Conservation (phyloP, 2,329 filamentous ascomycete genomes). For the Botryosphaeria dothidea region DNA sequence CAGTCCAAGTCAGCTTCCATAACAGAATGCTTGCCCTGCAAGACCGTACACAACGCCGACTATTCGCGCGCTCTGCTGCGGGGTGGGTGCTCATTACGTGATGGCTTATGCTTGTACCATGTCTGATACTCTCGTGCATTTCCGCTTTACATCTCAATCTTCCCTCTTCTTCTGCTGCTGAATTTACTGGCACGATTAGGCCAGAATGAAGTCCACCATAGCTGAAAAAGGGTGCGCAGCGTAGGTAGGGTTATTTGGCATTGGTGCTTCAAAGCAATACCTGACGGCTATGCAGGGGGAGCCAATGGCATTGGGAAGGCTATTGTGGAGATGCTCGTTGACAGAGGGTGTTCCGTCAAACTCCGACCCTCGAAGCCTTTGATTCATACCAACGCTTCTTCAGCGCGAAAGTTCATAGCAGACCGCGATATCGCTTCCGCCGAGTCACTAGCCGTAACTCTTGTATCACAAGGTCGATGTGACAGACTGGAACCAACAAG, state of each 20-base stretch:
- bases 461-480: constrained; percentile 34
- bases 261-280: too few species aligned
- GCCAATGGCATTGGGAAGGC: constrained; percentile 36
- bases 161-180: too few species aligned
- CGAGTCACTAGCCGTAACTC: constrained; percentile 25
- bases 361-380: not conserved
- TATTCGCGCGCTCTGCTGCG: not conserved
- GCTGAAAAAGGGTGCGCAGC: not conserved
- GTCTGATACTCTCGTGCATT: not conserved
- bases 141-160: not conserved
- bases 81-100: not conserved
- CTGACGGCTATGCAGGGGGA: not conserved
- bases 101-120: not conserved
- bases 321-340: constrained; percentile 32
- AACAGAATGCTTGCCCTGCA: not conserved
- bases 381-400: not conserved
- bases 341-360: constrained; percentile 23
- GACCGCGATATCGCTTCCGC: constrained; percentile 34
- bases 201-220: constrained; percentile 18
- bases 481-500: constrained; percentile 40
- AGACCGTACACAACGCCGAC: not conserved
- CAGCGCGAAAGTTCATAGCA: constrained; percentile 55
- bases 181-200: not conserved
- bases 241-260: too few species aligned
- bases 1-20: not conserved